Evolutionary conservation across 1,284 basidiomycete genomes (phyloP), one percentile per base, ranked within the genome.

Genomic region (Lentinula novae-zelandiae): DNA sequence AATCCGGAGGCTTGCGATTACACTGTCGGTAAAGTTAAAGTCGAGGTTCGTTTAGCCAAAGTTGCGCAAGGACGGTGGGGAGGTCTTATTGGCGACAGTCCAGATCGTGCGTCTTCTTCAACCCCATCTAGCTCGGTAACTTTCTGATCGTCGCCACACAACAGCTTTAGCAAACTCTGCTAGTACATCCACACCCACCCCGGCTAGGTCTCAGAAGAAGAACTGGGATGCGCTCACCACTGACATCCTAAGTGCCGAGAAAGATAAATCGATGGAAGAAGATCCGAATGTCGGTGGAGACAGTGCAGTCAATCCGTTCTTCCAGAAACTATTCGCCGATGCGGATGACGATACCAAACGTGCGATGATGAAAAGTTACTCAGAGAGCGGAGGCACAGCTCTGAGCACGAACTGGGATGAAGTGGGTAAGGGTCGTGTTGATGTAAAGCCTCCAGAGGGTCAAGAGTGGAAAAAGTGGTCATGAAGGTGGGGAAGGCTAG

Each of bases 291-390:
- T 86, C 9, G 90, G 90, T 40, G 92, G 93, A 17, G 93, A 94
- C 70, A 80, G 77, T 61, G 82, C 89, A 9, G 81, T 92, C 64
- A 93, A 93, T 71, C 65, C 76, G 13, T 92, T 92, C 76, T 93
- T 93, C 82, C 89, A 91, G 70, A 87, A 90, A 76, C 84, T 98
- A 62, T 98, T 91, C 69, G 80, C 80, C 2, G 89, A 90, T 69
- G 91, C 93, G 10, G 93, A 96, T 69, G 91, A 93, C 0, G 92
- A 97, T 69, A 93, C 93, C 3, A 85, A 81, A 68, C 83, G 87
- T 44, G 96, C 95, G 0, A 98, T 98, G 94, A 87, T 97, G 86
- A 98, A 98, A 82, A 95, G 92, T 71, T 97, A 92, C 72, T 82
- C 83, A 61, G 94, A 96, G 77, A 93, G 90, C 66, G 93, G 93